Evolutionary conservation across 306 rosid species (phyloP), one percentile per base, ranked within the genome.

Genomic region (Dalbergia oliveri): DNA sequence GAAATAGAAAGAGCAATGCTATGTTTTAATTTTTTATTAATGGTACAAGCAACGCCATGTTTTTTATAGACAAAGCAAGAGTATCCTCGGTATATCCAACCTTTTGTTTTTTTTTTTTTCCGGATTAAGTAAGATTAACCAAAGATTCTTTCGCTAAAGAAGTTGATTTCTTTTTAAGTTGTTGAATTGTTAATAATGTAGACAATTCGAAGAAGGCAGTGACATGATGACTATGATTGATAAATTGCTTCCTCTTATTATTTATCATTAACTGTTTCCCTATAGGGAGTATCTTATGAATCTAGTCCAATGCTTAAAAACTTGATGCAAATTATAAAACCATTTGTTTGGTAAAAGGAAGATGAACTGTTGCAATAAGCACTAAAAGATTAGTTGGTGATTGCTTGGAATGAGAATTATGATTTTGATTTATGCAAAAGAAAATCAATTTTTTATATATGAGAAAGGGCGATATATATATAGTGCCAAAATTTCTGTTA

Each of bases 271-370:
- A 58, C 56, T 84, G 82, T 63, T 80, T 80, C 82, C 79, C 73
- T 5, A 23, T 8, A 11, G 79, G 82, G 16, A 61, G 84, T 74
- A 65, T 23, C 26, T 57, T 18, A 23, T 49, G 8, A 8, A 70
- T 73, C 3, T 26, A 41, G 26, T 79, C 60, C 69, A 73, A 13
- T 68, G 43, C 72, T 74, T 4, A 64, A 44, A 79, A 57, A 33
- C 15, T 18, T 19, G 62, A 16, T 51, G 6, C 53, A 74, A 37
- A 70, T 69, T 77, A 83, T 41, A 44, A 80, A 72, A 64, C 13
- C 14, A 12, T 44, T 81, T 78, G 83, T 88, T 88, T 88, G 91
- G 89, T 83, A 69, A 73, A 81, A 63, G 86, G 87, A 75, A 83
- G 91, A 80, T 88, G 81, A 88, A 85, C 89, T 64, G 80, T 85